Evolutionary conservation across 495 filamentous ascomycete genomes (phyloP), one percentile per base, ranked within the genome.

Genomic region (Aspergillus panamensis): DNA sequence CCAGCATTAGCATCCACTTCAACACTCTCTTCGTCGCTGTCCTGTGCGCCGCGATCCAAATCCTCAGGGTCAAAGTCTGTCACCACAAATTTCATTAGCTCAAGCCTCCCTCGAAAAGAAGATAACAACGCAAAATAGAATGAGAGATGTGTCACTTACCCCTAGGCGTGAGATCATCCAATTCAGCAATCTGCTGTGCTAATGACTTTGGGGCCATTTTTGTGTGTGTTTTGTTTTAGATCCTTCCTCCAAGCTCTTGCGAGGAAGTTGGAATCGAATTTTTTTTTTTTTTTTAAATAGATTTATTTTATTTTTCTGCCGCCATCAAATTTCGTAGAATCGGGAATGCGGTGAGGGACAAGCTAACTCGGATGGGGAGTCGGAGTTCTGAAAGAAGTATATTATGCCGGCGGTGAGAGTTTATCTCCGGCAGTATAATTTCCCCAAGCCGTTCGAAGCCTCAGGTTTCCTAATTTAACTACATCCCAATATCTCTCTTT

Each of bases 51-150:
- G 32, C 69, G 78, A 16, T 80, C 83, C 49, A 86, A 80, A 62
- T 87, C 86, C 76, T 97, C 93, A 1, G 91, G 91, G 68, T 98
- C 93, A 66, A 89, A 88, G 68, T 98, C 93, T 96, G 64, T 47
- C 48, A 50, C 48, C 17, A 51, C 50, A 57, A 51, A 47, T 32
- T 30, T 30, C 13, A 51, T 16, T 49, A 31, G 29, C 31, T 25
- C 25, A 16, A 37, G 30, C 12, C 19, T n/a, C 8, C 40, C 17
- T 45, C 20, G 48, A 20, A 55, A 57, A 20, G 52, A 48, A 37
- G n/a, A 47, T 10, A 21, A 32, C 12, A 40, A 30, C 50, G 35
- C 39, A 31, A 25, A 25, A 57, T 35, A 16, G 17, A 44, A 39
- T 33, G 20, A 8, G 33, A 16, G 16, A 14, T 8, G 25, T n/a